Evolutionary conservation across 441 rosid genomes (phyloP).

Genomic region (Lepidium campestre): DNA sequence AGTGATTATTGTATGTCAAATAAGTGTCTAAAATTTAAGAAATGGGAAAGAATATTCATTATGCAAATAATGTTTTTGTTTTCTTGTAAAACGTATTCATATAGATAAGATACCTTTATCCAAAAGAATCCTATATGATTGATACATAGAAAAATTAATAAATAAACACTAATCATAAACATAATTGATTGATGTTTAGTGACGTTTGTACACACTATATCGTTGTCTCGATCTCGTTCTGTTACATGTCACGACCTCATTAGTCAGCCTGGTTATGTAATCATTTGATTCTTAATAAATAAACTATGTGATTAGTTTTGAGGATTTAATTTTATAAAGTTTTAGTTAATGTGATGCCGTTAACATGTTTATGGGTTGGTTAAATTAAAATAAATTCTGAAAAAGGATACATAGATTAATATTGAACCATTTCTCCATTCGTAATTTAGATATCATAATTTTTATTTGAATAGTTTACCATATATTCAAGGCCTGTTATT

Average conservation of each 20-base stretch:
- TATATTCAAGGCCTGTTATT: not conserved
- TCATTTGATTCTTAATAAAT: not conserved
- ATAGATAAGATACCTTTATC: constrained; percentile 3
- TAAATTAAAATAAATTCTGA: too few species aligned
- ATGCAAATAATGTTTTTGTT: not conserved
- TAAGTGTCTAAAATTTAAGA: too few species aligned
- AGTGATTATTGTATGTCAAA: too few species aligned
- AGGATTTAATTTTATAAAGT: not conserved
- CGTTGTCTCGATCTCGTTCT: not conserved
- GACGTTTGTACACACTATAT: not conserved
- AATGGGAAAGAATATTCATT: not conserved
- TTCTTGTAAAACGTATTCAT: not conserved
- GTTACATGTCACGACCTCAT: not conserved
- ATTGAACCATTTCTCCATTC: too few species aligned
- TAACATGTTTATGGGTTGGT: not conserved
- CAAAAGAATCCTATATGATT: not conserved
- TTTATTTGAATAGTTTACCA: not conserved
- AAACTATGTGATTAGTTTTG: not conserved
- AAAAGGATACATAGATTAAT: too few species aligned
- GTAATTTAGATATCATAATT: not conserved
- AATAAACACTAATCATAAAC: not conserved
- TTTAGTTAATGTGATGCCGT: not conserved
- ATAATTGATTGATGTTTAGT: not conserved
- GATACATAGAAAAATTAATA: not conserved
- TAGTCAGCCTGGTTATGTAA: not conserved